Conservation (phyloP, 1,284 basidiomycete genomes). For the Laetiporus sulphureus region DNA sequence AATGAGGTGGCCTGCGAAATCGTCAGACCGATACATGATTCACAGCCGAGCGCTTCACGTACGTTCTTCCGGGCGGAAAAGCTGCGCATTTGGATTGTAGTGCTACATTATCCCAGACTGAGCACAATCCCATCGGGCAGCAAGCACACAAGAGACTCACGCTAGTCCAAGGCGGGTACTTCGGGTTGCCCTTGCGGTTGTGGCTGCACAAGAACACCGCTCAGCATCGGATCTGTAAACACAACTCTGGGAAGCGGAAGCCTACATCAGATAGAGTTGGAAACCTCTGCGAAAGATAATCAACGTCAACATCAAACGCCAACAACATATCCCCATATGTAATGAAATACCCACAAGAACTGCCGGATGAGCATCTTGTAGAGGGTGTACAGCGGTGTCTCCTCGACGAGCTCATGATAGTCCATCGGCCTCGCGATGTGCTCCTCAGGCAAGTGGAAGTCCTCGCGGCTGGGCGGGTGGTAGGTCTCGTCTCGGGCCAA, state of each 20-base stretch:
- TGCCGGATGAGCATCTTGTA: conserved; percentile 46
- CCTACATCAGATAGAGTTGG: conserved; percentile 29
- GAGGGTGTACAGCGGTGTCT: conserved; percentile 56
- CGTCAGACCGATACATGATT: background rate
- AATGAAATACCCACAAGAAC: conserved; percentile 28
- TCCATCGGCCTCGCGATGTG: conserved; percentile 23
- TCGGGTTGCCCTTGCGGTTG: conserved; percentile 30
- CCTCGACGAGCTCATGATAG: conserved; percentile 30
- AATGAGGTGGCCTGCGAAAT: conserved; percentile 27
- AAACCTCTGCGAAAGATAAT: conserved; percentile 30
- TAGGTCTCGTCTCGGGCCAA: conserved; percentile 31
- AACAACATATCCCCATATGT: conserved; percentile 6
- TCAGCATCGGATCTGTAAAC: too few species aligned
- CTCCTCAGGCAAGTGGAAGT: conserved; percentile 26
- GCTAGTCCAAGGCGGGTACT: conserved; percentile 28
- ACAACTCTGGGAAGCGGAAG: too few species aligned
- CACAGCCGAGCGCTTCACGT: background rate
- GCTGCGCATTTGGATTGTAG: conserved; percentile 25
- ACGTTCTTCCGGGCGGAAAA: conserved; percentile 28
- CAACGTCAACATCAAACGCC: background rate
- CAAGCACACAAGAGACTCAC: conserved; percentile 13
- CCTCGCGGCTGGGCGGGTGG: conserved; percentile 24
- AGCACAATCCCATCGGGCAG: background rate
- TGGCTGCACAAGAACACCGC: conserved; percentile 12
- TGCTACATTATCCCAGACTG: conserved; percentile 19